Percentiles rank a stretch among this genome's conserved stretches.
These are phyloP conservation scores for Petunia secreta DNA, from an alignment of 257 asterid genomes.

Conservation along the genomic window DNA sequence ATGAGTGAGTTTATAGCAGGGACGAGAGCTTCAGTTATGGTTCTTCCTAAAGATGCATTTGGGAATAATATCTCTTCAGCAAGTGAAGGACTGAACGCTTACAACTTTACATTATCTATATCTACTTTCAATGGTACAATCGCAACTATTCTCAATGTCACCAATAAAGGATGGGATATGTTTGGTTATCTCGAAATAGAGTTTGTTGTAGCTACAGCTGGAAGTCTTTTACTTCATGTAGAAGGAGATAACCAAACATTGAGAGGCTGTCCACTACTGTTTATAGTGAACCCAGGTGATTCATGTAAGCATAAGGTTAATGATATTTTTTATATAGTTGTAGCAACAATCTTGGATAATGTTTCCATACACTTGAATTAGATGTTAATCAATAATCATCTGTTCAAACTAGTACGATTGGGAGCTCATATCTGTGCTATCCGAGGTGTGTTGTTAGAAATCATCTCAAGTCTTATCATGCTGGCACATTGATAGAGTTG, in stretches of 20 bases:
- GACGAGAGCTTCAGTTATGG: constrained; percentile 47
- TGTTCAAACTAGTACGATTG: background rate
- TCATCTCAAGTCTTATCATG: background rate
- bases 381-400: background rate
- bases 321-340: background rate
- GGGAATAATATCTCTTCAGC: constrained; percentile 73
- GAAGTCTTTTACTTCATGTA: constrained; percentile 65
- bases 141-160: constrained; percentile 47
- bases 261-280: constrained; percentile 62
- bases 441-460: background rate
- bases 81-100: constrained; percentile 42
- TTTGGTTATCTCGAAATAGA: constrained; percentile 57
- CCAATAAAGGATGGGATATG: constrained; percentile 62
- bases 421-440: background rate
- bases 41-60: constrained; percentile 88
- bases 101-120: constrained; percentile 50
- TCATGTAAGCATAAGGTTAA: constrained; percentile 10
- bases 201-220: constrained; percentile 63
- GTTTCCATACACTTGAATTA: background rate
- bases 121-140: constrained; percentile 42
- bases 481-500: background rate
- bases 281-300: constrained; percentile 82
- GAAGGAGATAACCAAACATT: constrained; percentile 61
- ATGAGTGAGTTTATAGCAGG: constrained; percentile 65
- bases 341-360: background rate